phyloP scores from a whole-genome alignment of 1,139 yeast species.

The Wickerhamomyces sp. region DNA sequence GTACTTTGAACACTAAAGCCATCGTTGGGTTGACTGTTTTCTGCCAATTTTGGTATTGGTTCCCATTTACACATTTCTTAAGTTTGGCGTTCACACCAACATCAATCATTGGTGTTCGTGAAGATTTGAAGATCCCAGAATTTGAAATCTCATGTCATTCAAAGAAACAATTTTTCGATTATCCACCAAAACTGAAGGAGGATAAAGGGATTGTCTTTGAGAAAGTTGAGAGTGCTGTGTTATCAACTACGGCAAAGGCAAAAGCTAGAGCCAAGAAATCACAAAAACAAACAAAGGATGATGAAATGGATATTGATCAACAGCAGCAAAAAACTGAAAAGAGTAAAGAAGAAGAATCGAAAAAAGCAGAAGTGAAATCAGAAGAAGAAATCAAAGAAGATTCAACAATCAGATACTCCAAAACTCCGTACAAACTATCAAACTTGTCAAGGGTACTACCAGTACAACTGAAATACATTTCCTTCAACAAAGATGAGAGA shows the following conservation, averaged over 20 bases:
- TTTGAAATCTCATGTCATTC: conserved; percentile 79
- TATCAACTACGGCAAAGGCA: conserved; percentile 90
- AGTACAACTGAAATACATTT: conserved; percentile 77
- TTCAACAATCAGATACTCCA: conserved; percentile 35
- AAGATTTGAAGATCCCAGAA: conserved; percentile 82
- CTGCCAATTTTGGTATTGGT: conserved; percentile 98
- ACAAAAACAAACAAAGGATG: conserved; percentile 41
- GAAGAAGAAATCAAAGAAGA: conserved; percentile 29
- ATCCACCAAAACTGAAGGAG: conserved; percentile 86
- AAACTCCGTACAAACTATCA: conserved; percentile 61
- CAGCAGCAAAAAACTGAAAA: conserved; percentile 23
- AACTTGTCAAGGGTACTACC: conserved; percentile 90
- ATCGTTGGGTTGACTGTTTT: conserved; percentile 90
- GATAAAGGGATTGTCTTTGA: conserved; percentile 80
- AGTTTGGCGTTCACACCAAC: conserved; percentile 93
- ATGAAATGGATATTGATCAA: conserved; percentile 35
- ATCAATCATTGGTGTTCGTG: conserved; percentile 79
- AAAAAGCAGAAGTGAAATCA: conserved; percentile 24
- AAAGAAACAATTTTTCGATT: conserved; percentile 74
- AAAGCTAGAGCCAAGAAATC: conserved; percentile 85
- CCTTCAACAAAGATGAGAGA: conserved; percentile 71
- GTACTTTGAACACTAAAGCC: conserved; percentile 84
- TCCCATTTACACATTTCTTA: conserved; percentile 91
- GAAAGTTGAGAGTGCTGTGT: conserved; percentile 86
- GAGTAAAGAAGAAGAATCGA: conserved; percentile 26